Evolutionary conservation across 2,329 filamentous ascomycete genomes (phyloP).

Genomic region (Diaporthe australafricana): DNA sequence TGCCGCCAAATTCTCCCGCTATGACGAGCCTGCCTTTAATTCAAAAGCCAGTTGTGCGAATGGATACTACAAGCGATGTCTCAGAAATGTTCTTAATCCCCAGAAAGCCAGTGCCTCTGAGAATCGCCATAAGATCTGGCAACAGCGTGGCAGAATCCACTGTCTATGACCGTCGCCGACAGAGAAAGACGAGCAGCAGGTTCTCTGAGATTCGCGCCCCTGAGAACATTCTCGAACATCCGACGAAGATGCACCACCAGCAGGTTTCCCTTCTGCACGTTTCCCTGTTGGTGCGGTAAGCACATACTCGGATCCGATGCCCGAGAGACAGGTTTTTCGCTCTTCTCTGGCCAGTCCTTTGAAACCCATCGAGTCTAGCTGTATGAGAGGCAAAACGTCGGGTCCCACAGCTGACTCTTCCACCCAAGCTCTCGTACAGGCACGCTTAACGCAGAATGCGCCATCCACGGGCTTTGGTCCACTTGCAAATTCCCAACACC

Average conservation of each 20-base stretch:
- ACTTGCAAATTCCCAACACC: not conserved
- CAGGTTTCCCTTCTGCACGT: too few species aligned
- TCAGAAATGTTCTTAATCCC: not conserved
- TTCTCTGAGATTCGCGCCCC: slow-evolving; percentile 13
- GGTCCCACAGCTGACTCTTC: too few species aligned
- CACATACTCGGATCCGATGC: too few species aligned
- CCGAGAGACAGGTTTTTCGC: not conserved
- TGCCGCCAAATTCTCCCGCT: not conserved
- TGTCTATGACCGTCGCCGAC: not conserved
- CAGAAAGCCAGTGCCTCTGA: not conserved
- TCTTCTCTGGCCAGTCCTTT: not conserved
- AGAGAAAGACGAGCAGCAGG: slow-evolving; percentile 22
- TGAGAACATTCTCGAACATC: slow-evolving; percentile 8
- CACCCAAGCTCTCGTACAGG: not conserved
- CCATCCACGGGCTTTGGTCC: not conserved
- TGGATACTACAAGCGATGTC: not conserved
- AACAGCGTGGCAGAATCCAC: slow-evolving; percentile 1
- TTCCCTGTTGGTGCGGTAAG: too few species aligned
- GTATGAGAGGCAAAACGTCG: not conserved
- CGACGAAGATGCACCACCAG: not conserved
- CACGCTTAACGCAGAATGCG: not conserved
- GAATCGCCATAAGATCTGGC: not conserved
- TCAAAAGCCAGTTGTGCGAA: not conserved
- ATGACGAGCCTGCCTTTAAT: not conserved
- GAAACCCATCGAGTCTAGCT: not conserved